Evolutionary conservation across 2,329 filamentous ascomycete genomes (phyloP).

Genomic region (Trichophyton rubrum): DNA sequence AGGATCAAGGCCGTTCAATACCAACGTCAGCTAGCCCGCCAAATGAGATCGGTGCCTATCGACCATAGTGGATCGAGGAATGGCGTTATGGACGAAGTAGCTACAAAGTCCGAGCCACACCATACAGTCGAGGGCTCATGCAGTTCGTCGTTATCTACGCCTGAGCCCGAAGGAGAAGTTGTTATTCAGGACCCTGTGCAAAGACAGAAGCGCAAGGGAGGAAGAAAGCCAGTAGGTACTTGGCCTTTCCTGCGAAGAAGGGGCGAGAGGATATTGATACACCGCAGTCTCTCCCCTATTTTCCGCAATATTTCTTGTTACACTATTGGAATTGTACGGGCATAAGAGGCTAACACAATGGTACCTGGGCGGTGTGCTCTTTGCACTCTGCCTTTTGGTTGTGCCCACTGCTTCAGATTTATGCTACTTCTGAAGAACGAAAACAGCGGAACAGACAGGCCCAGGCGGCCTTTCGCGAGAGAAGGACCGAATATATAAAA

Average conservation of each 20-base stretch:
- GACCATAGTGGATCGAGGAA: slow-evolving; percentile 28
- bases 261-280: slow-evolving; percentile 11
- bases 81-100: slow-evolving; percentile 30
- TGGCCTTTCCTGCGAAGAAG: neutral
- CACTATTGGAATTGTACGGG: neutral
- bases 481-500: slow-evolving; percentile 97
- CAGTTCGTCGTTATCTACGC: slow-evolving; percentile 35
- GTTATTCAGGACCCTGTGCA: slow-evolving; percentile 33
- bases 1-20: neutral
- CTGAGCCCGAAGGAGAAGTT: slow-evolving; percentile 32
- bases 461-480: slow-evolving; percentile 91
- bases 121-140: slow-evolving; percentile 29
- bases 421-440: slow-evolving; percentile 95
- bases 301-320: slow-evolving; percentile 9
- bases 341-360: neutral
- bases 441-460: slow-evolving; percentile 97
- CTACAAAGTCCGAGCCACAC: slow-evolving; percentile 32
- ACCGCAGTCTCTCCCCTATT: neutral
- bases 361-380: neutral
- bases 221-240: slow-evolving; percentile 80
- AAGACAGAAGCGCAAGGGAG: slow-evolving; percentile 85
- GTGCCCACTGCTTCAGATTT: slow-evolving; percentile 55
- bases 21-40: neutral
- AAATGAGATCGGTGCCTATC: slow-evolving; percentile 36
- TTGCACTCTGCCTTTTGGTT: neutral